Conservation (phyloP, 2,329 filamentous ascomycete genomes). For the Penicillium sp. region DNA sequence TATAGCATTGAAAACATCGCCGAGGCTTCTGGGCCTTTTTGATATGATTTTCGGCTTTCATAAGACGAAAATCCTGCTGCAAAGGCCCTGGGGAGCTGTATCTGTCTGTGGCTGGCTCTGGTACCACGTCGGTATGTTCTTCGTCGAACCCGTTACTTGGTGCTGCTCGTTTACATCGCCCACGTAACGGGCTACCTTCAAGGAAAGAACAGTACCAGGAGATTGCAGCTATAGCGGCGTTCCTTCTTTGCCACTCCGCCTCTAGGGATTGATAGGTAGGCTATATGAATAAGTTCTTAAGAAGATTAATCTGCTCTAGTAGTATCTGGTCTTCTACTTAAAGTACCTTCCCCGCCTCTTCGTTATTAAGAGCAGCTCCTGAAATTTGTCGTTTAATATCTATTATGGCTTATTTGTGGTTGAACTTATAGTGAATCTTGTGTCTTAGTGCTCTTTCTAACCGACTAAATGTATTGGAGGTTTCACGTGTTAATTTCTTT, state of each 20-base stretch:
- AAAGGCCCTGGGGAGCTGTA: slow-evolving; percentile 1
- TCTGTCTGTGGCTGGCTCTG: slow-evolving; percentile 8
- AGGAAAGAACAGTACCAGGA: slow-evolving; percentile 11
- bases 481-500: neutral
- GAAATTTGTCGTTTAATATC: slow-evolving; percentile 4
- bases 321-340: slow-evolving; percentile 7
- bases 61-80: slow-evolving; percentile 7
- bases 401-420: neutral
- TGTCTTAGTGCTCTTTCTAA: neutral
- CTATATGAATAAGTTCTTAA: slow-evolving; percentile 15
- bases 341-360: slow-evolving; percentile 15
- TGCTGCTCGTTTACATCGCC: slow-evolving; percentile 7
- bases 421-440: neutral
- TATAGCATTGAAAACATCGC: slow-evolving; percentile 18
- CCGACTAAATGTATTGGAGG: neutral
- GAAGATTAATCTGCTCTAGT: slow-evolving; percentile 16
- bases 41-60: slow-evolving; percentile 13
- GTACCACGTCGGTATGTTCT: neutral
- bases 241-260: slow-evolving; percentile 14
- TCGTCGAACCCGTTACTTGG: slow-evolving; percentile 7
- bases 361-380: slow-evolving; percentile 13
- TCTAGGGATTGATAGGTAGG: slow-evolving; percentile 15
- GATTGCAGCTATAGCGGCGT: slow-evolving; percentile 11
- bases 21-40: slow-evolving; percentile 13
- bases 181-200: slow-evolving; percentile 10